These are phyloP conservation scores for Ceratobasidium sp. DNA, from an alignment of 1,284 basidiomycete species.

Conservation along the genomic window DNA sequence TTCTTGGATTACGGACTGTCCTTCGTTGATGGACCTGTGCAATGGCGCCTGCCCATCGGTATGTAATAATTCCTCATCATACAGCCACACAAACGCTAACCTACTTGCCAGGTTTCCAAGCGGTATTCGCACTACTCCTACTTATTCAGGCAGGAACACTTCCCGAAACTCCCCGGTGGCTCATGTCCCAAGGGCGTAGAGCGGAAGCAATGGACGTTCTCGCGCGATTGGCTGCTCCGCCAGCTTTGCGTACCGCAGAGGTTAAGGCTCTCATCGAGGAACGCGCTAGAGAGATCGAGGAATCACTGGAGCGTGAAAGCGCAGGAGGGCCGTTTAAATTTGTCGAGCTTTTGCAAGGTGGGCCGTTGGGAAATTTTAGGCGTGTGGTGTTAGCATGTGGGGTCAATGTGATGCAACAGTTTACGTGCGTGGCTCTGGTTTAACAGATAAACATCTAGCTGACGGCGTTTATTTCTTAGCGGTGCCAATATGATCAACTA, in stretches of 20 bases:
- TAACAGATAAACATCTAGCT: not conserved
- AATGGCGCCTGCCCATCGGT: slow-evolving; percentile 41
- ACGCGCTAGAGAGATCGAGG: slow-evolving; percentile 57
- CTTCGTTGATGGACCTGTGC: slow-evolving; percentile 33
- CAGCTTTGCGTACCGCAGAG: slow-evolving; percentile 29
- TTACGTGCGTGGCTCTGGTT: slow-evolving; percentile 55
- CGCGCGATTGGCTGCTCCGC: slow-evolving; percentile 29
- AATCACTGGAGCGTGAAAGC: slow-evolving; percentile 59
- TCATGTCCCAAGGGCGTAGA: slow-evolving; percentile 56
- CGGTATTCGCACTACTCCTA: slow-evolving; percentile 61
- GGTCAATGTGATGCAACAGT: slow-evolving; percentile 63
- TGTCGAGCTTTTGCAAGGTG: slow-evolving; percentile 60
- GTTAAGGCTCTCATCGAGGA: slow-evolving; percentile 36
- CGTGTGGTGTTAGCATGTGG: slow-evolving; percentile 60
- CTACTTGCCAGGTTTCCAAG: slow-evolving; percentile 57
- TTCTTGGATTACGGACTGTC: slow-evolving; percentile 40
- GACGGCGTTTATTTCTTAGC: slow-evolving; percentile 2
- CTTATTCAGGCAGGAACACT: slow-evolving; percentile 56
- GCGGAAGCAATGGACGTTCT: slow-evolving; percentile 53
- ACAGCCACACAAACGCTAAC: too few relatives aligned
- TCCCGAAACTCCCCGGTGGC: slow-evolving; percentile 58
- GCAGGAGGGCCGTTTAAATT: slow-evolving; percentile 61
- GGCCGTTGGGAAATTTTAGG: slow-evolving; percentile 62
- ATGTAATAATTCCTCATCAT: too few relatives aligned
- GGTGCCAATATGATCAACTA: slow-evolving; percentile 57